Percentiles rank a stretch among this genome's conserved stretches.
Evolutionary conservation across 345 rosid genomes (phyloP).

Genomic region (Brassica nigra): DNA sequence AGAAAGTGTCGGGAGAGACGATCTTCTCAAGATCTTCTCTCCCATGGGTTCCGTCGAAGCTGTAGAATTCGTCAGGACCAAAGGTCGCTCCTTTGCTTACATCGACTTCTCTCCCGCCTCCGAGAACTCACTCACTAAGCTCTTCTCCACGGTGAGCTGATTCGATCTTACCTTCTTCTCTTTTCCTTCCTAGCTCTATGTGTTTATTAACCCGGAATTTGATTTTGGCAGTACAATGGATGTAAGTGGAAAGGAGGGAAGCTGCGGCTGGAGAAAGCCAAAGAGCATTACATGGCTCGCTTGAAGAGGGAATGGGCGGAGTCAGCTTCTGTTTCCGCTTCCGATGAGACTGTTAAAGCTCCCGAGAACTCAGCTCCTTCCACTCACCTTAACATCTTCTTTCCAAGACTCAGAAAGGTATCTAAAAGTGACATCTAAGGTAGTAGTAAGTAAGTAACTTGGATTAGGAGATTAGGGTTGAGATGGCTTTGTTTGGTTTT

Average conservation of each 20-base stretch:
- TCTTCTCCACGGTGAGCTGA: conserved; percentile 64
- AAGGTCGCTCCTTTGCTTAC: conserved; percentile 93
- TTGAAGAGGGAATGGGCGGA: conserved; percentile 74
- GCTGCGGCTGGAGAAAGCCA: conserved; percentile 85
- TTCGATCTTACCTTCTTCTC: neutral
- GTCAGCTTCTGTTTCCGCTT: conserved; percentile 13
- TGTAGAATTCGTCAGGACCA: conserved; percentile 67
- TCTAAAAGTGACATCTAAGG: neutral
- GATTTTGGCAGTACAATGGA: conserved; percentile 71
- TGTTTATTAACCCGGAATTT: neutral
- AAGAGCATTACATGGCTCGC: conserved; percentile 70
- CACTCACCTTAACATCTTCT: conserved; percentile 60
- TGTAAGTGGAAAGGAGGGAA: conserved; percentile 91
- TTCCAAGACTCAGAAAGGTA: conserved; percentile 77
- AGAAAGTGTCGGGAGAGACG: conserved; percentile 63
- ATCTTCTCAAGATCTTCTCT: conserved; percentile 62
- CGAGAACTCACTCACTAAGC: conserved; percentile 65
- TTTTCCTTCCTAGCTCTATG: neutral
- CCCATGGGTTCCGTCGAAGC: conserved; percentile 52
- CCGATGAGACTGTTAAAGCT: conserved; percentile 23
- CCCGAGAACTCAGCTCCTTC: conserved; percentile 29
- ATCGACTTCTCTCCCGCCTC: conserved; percentile 69
- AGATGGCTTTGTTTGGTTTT: neutral
- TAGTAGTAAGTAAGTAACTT: neutral
- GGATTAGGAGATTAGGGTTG: neutral